Percentiles rank a stretch among this genome's conserved stretches.
These are phyloP conservation scores for Verticillium isaacii DNA, from an alignment of 2,329 filamentous ascomycete species.

Conservation along the genomic window DNA sequence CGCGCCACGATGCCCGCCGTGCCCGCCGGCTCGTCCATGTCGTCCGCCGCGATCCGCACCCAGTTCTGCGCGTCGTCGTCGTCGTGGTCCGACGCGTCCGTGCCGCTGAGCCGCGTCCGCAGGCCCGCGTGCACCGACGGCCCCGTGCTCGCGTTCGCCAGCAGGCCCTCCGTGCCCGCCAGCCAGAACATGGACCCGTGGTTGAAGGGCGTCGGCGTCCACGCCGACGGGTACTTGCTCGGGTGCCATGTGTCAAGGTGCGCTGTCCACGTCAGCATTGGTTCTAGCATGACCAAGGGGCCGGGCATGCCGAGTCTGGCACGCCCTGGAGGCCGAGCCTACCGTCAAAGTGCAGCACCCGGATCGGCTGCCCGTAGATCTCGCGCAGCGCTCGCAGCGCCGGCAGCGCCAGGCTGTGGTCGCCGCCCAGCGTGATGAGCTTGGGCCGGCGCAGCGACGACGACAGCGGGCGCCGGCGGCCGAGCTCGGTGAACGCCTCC, in stretches of 20 bases:
- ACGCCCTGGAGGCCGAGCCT: not conserved
- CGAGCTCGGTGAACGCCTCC: conserved; percentile 69
- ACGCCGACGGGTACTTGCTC: conserved; percentile 71
- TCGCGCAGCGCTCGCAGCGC: conserved; percentile 62
- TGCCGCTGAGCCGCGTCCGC: conserved; percentile 67
- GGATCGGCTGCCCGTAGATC: conserved; percentile 57
- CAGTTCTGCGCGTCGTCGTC: conserved; percentile 74
- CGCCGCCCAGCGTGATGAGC: conserved; percentile 67
- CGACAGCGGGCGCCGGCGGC: conserved; percentile 29
- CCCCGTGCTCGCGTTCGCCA: conserved; percentile 63
- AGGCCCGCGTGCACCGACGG: conserved; percentile 79
- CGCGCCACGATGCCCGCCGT: conserved; percentile 62
- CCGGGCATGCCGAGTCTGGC: too few species aligned
- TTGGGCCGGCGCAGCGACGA: conserved; percentile 36
- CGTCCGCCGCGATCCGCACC: conserved; percentile 74
- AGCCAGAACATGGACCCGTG: conserved; percentile 93
- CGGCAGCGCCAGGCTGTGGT: conserved; percentile 67
- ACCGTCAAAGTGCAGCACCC: conserved; percentile 71
- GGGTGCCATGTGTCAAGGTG: conserved; percentile 87
- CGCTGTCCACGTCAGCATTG: conserved; percentile 22
- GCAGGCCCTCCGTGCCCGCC: conserved; percentile 73
- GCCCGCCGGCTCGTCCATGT: conserved; percentile 83
- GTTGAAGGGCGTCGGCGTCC: conserved; percentile 69
- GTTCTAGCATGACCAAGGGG: not conserved
- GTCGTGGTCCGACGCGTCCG: conserved; percentile 62